phyloP scores from a whole-genome alignment of 495 filamentous ascomycete genomes.

The Hypoxylon intermedium region DNA sequence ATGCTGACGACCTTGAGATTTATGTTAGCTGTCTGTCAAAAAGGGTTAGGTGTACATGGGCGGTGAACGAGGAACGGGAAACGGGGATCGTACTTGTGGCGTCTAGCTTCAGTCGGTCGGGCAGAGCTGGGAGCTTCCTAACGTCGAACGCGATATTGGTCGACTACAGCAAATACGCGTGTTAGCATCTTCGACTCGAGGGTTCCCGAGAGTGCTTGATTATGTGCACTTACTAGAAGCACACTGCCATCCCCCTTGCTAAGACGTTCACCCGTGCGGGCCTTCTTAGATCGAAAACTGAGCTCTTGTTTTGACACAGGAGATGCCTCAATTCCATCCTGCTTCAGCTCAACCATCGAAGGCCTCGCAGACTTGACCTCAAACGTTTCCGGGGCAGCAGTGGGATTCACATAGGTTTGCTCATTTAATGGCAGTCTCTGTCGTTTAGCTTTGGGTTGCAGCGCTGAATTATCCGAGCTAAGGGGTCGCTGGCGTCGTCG shows the following conservation, averaged over 20 bases:
- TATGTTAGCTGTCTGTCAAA: conserved; percentile 22
- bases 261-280: conserved; percentile 62
- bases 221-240: conserved; percentile 62
- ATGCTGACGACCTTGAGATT: conserved; percentile 57
- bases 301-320: conserved; percentile 56
- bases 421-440: conserved; percentile 59
- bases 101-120: conserved; percentile 71
- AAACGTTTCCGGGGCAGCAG: conserved; percentile 53
- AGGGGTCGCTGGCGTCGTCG: conserved; percentile 71
- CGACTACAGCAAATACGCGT: conserved; percentile 62
- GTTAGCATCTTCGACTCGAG: conserved; percentile 25
- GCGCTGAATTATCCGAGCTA: conserved; percentile 68
- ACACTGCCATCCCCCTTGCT: conserved; percentile 67
- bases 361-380: conserved; percentile 56
- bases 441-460: conserved; percentile 74
- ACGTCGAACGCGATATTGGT: conserved; percentile 87
- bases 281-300: conserved; percentile 67
- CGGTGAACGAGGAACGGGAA: conserved; percentile 25
- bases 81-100: conserved; percentile 59
- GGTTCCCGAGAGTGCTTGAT: conserved; percentile 2
- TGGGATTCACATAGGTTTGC: conserved; percentile 58
- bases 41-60: conserved; percentile 34
- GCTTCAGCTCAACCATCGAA: conserved; percentile 50
- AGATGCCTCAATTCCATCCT: conserved; percentile 54
- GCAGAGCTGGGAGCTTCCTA: conserved; percentile 80